Evolutionary conservation across 345 rosid genomes (phyloP), one percentile per base, ranked within the genome.

Genomic region (Rhizophora mangle): DNA sequence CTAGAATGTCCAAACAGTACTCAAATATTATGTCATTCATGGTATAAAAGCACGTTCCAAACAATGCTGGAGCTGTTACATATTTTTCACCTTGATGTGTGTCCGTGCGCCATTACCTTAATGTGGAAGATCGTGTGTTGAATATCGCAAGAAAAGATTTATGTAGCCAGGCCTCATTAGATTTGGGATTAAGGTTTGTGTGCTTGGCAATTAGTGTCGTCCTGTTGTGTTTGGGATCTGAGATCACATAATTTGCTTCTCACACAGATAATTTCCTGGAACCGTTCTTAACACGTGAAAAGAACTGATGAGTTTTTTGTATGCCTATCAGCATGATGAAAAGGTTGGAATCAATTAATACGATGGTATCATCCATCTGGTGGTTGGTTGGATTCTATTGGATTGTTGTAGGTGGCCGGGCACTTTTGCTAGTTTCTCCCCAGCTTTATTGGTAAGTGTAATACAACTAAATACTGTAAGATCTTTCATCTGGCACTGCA

Each of bases 381-480:
- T 84, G 88, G 88, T 67, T 80, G 39, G 60, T 78, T 53, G 88
- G 88, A 24, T 84, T 84, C 65, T 84, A 84, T 57, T 84, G 85
- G 88, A 67, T 84, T 59, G 78, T 78, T 62, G 53, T 65, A 10
- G 88, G 84, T 22, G 85, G 85, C 36, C 78, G 74, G 61, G 60
- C 74, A 13, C 81, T 84, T 58, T 39, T 73, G 26, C 76, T 46
- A 54, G 81, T 75, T 68, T 78, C 85, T 13, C 85, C 85, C 27
- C 78, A 68, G 43, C 80, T 84, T 9, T 84, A 84, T 66, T 82
- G 88, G 88, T 84, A 68, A 57, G 78, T 36, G 32, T 59, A 20
- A 22, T 43, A 34, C 31, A 34, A 2, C 20, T 30, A 11, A 19
- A 43, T 1, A 43, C 24, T 2, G 53, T 5, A 21, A 52, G 22